Evolutionary conservation across 164 flowering plant genomes (phyloP).

Genomic region (Liriodendron chinense): DNA sequence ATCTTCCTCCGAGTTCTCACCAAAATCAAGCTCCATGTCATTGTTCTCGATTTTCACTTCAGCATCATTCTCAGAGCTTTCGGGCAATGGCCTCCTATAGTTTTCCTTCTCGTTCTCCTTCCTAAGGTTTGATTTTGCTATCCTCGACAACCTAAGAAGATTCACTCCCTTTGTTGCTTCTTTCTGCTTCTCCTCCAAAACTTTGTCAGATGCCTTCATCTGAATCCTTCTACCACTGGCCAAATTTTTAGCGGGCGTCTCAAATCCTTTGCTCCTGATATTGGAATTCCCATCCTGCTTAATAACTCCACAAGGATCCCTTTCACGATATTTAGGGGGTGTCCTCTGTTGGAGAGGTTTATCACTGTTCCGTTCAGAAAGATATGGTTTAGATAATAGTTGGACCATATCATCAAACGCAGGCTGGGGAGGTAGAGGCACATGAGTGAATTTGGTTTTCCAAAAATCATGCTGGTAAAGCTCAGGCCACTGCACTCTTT

Average conservation of each 20-base stretch:
- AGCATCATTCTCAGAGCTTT: constrained; percentile 63
- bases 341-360: constrained; percentile 57
- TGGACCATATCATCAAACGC: constrained; percentile 78
- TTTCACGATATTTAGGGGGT: constrained; percentile 61
- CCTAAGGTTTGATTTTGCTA: constrained; percentile 85
- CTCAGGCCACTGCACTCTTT: constrained; percentile 87
- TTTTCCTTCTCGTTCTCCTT: constrained; percentile 96
- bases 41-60: constrained; percentile 90
- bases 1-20: constrained; percentile 82
- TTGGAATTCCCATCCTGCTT: constrained; percentile 60
- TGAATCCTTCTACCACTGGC: constrained; percentile 50
- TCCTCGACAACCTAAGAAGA: constrained; percentile 89
- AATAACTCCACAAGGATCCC: constrained; percentile 37
- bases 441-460: constrained; percentile 48
- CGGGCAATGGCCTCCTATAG: constrained; percentile 79
- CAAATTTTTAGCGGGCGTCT: constrained; percentile 60
- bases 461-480: constrained; percentile 88
- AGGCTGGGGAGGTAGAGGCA: constrained; percentile 86
- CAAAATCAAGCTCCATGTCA: constrained; percentile 98
- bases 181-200: constrained; percentile 54
- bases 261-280: constrained; percentile 41
- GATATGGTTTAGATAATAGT: constrained; percentile 49
- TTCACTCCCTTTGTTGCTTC: constrained; percentile 66
- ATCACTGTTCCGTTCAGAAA: constrained; percentile 77
- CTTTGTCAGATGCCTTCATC: constrained; percentile 50